These are phyloP conservation scores for Furcasterigmium sp. DNA, from an alignment of 2,329 filamentous ascomycete genomes.

Conservation along the genomic window DNA sequence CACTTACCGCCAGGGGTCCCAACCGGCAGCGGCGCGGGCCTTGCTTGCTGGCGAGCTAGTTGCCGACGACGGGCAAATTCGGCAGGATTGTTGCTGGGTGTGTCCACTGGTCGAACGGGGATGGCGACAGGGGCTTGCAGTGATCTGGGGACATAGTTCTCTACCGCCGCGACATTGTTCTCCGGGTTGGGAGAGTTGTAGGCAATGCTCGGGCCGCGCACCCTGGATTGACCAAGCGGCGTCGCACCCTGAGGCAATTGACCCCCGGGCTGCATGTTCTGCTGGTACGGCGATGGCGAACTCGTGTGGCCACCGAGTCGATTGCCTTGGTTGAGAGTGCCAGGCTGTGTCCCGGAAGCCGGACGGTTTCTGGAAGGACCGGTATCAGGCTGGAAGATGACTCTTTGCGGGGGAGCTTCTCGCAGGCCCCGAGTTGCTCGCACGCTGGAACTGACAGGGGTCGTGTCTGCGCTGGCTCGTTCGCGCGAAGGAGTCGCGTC, in stretches of 20 bases:
- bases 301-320: neutral
- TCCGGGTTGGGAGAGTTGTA: slow-evolving; percentile 53
- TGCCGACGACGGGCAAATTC: slow-evolving; percentile 59
- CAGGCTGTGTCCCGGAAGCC: slow-evolving; percentile 22
- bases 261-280: neutral
- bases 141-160: slow-evolving; percentile 64
- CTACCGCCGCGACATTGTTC: slow-evolving; percentile 53
- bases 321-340: neutral
- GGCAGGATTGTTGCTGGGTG: slow-evolving; percentile 67
- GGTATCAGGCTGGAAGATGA: slow-evolving; percentile 80
- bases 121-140: slow-evolving; percentile 55
- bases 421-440: slow-evolving; percentile 62
- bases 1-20: slow-evolving; percentile 53
- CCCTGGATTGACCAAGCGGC: neutral
- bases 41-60: slow-evolving; percentile 27
- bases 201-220: slow-evolving; percentile 35
- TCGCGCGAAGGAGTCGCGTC: slow-evolving; percentile 54
- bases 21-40: slow-evolving; percentile 13
- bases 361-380: slow-evolving; percentile 60
- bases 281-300: neutral
- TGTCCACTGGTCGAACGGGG: slow-evolving; percentile 67
- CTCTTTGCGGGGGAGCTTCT: slow-evolving; percentile 78
- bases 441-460: slow-evolving; percentile 40
- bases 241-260: too few relatives aligned
- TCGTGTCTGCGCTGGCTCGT: slow-evolving; percentile 40